These are phyloP conservation scores for Atkinsonella hypoxylon DNA, from an alignment of 2,329 filamentous ascomycete genomes.

Conservation along the genomic window DNA sequence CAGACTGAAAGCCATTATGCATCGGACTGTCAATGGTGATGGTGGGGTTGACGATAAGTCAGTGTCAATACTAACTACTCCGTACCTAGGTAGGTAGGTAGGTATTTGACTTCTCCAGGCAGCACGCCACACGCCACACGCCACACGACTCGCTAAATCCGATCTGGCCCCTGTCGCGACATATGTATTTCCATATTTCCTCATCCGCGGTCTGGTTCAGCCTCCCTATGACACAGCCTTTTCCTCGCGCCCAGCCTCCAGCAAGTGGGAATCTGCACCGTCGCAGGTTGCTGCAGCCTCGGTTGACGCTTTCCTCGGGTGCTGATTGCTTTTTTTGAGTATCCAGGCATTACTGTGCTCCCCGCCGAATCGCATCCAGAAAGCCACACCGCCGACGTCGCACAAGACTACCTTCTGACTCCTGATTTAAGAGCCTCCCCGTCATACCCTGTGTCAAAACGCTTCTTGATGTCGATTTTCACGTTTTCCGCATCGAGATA, in stretches of 20 bases:
- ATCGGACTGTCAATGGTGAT: too few species aligned
- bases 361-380: background rate
- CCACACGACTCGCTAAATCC: too few species aligned
- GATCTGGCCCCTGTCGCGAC: too few species aligned
- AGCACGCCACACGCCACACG: too few species aligned
- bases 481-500: too few species aligned
- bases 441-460: background rate
- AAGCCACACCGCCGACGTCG: constrained; percentile 1
- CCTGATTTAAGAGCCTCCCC: background rate
- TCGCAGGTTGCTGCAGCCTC: background rate
- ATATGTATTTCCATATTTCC: too few species aligned
- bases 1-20: too few species aligned
- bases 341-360: background rate
- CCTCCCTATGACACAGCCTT: background rate
- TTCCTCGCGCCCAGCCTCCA: background rate
- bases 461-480: background rate
- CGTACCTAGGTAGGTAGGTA: too few species aligned
- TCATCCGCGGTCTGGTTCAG: too few species aligned
- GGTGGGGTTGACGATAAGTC: too few species aligned
- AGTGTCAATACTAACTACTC: too few species aligned
- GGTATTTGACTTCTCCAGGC: too few species aligned
- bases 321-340: background rate
- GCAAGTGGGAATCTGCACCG: background rate
- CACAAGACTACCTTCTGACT: background rate
- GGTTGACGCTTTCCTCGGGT: background rate